Evolutionary conservation across 2,329 filamentous ascomycete genomes (phyloP), one percentile per base, ranked within the genome.

Genomic region (Botrytis byssoidea): DNA sequence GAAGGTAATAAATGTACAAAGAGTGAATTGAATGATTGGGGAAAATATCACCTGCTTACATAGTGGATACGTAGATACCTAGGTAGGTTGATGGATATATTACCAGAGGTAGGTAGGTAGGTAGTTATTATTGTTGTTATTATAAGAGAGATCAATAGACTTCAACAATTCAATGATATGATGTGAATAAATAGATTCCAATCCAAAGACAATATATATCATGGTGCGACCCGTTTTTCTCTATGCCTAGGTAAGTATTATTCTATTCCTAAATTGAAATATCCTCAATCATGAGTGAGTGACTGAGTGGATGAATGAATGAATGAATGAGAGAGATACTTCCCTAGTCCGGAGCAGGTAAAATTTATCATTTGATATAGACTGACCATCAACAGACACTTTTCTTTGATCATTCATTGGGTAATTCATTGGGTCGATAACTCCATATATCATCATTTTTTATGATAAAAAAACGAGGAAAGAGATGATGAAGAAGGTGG

Each of bases 381-480:
- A 29, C 40, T 32, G n/a, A 9, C 42, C 20, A 48, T 35, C 35
- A 66, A 32, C 42, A 35, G n/a, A 48, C 12, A n/a, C 29, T 35
- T 48, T 66, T 46, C 63, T 66, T 48, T 48, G 63, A 66, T 35
- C 29, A 66, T 18, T 66, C 10, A 66, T 48, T 66, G 63, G 63
- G 29, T 64, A 64, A 64, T 63, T 44, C 16, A 65, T 22, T 32
- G 0, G 44, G 29, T 64, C n/a, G 61, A 48, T 46, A 32, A 32
- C 42, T 44, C 61, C 32, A 32, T 14, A 8, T 44, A 44, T 64
- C 12, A 7, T 32, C 32, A 35, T 48, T 48, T 66, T 48, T 12
- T 0, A 12, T 48, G 20, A 22, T 35, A 9, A n/a, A 48, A 48
- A 29, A 48, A 35, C 2, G 22, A 63, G 22, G 59, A 12, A 37